Evolutionary conservation across 1,284 basidiomycete species (phyloP), one percentile per base, ranked within the genome.

Genomic region (Trichosporon faecale): DNA sequence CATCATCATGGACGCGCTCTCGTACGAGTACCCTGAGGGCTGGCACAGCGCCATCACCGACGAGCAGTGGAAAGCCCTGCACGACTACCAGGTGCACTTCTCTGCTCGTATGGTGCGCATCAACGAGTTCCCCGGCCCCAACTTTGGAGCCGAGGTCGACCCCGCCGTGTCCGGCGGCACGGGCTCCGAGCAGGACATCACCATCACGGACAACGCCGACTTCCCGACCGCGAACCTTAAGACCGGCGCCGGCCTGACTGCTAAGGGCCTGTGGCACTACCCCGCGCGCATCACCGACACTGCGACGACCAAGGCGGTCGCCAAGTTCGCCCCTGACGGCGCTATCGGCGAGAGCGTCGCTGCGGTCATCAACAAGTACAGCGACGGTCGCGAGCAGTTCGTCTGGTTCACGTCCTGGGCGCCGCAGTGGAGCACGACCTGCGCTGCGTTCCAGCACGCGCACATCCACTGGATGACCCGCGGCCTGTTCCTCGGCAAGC

Each of bases 391-490:
- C 14, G 40, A 69, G 65, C 64, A 66, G 44, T 69, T 33, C 12
- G 68, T 69, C 12, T 69, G 68, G 68, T 69, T 69, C 57, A 63
- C 65, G 8, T 27, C 49, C 8, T 69, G 67, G 60, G 67, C 67
- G 16, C 65, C 70, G 3, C 67, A 69, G 49, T 71, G 70, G 66
- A 65, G 64, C 21, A 18, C 66, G 40, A 49, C 66, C 25, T 44
- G 40, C 35, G 44, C 63, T 35, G 27, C 63, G 9, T 64, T 69
- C 31, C 65, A 69, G 65, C 68, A 69, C 57, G 64, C 68, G 7
- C 68, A 69, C 68, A 63, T 69, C 23, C 64, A 69, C 68, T 69
- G 68, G 68, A 9, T 69, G 25, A 69, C 68, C 7, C 68, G 68
- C 31, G 68, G 68, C 12, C 40, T 66, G 12, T 69, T 69, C 68